Conservation (phyloP, 2,329 filamentous ascomycete genomes). For the Epichloe sylvatica region DNA sequence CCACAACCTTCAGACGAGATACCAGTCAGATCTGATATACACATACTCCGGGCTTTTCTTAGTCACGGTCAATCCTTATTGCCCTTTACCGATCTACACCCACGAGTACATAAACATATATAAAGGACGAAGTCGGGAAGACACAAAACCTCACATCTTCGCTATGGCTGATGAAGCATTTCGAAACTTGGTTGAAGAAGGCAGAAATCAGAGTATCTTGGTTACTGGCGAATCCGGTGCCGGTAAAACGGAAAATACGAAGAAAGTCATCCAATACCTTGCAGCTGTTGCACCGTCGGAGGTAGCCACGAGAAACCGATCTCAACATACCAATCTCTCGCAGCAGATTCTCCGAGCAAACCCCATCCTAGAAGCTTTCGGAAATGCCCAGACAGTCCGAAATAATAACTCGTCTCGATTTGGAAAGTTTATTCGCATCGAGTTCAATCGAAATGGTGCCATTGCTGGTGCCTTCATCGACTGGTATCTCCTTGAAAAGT, state of each 20-base stretch:
- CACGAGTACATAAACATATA: conserved; percentile 99
- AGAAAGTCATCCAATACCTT: conserved; percentile 97
- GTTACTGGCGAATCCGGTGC: conserved; percentile 97
- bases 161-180: conserved; percentile 97
- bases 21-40: conserved; percentile 92
- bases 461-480: conserved; percentile 96
- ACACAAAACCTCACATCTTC: conserved; percentile 94
- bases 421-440: conserved; percentile 96
- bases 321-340: conserved; percentile 67
- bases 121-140: conserved; percentile 76
- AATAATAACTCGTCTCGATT: conserved; percentile 99
- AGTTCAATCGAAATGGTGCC: conserved; percentile 75
- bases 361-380: conserved; percentile 93
- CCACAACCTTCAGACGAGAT: conserved; percentile 89
- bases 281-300: conserved; percentile 86
- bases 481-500: conserved; percentile 97
- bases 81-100: conserved; percentile 82
- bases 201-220: conserved; percentile 90
- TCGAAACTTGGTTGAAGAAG: conserved; percentile 86
- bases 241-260: conserved; percentile 97
- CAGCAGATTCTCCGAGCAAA: conserved; percentile 94
- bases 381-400: conserved; percentile 91
- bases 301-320: conserved; percentile 47
- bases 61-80: conserved; percentile 95
- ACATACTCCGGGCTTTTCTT: conserved; percentile 96